Evolutionary conservation across 345 rosid species (phyloP).

Genomic region (Abelmoschus esculentus): DNA sequence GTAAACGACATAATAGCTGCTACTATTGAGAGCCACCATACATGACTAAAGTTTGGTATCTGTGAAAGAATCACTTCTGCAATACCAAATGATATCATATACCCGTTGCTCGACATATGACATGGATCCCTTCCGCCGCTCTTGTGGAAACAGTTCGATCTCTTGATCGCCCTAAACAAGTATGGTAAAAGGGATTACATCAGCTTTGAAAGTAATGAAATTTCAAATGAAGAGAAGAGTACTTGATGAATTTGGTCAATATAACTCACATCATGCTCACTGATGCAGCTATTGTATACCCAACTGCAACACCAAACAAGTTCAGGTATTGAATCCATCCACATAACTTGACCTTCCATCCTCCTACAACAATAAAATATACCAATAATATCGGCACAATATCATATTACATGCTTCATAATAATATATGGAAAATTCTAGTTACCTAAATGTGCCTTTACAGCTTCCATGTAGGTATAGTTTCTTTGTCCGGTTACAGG

Average conservation of each 20-base stretch:
- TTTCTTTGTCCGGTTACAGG: slow-evolving; percentile 29
- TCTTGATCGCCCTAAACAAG: slow-evolving; percentile 50
- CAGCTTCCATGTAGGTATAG: slow-evolving; percentile 29
- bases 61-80: slow-evolving; percentile 60
- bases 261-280: slow-evolving; percentile 24
- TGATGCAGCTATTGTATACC: slow-evolving; percentile 34
- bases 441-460: slow-evolving; percentile 23
- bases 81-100: slow-evolving; percentile 72
- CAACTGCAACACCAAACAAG: slow-evolving; percentile 27
- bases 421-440: not conserved
- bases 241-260: not conserved
- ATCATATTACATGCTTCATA: not conserved
- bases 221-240: not conserved
- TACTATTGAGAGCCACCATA: slow-evolving; percentile 78
- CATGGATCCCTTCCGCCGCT: slow-evolving; percentile 64
- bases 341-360: slow-evolving; percentile 16
- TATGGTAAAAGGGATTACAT: not conserved
- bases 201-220: not conserved
- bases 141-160: slow-evolving; percentile 70
- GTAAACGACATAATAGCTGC: slow-evolving; percentile 85
- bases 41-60: slow-evolving; percentile 73
- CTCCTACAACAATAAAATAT: slow-evolving; percentile 6
- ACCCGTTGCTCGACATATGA: slow-evolving; percentile 60
- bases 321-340: slow-evolving; percentile 18
- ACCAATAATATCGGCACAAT: not conserved